phyloP scores from a whole-genome alignment of 2,329 filamentous ascomycete species.

The Cercospora beticola region DNA sequence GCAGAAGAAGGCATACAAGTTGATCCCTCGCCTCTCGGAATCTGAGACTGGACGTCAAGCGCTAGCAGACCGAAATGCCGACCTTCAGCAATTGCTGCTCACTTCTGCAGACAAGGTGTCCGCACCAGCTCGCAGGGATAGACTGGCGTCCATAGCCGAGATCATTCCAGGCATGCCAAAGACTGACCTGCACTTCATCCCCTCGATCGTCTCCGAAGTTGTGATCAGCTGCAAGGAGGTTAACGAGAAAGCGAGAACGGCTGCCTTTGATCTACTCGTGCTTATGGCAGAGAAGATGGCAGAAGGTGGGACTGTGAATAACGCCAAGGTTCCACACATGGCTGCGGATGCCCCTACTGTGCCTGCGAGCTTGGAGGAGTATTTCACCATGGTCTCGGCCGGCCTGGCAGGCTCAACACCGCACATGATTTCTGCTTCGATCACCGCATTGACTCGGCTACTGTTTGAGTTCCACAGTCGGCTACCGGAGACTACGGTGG shows the following conservation, averaged over 20 bases:
- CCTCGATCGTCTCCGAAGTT: constrained; percentile 85
- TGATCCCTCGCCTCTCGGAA: constrained; percentile 85
- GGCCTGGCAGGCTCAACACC: constrained; percentile 89
- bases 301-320: constrained; percentile 72
- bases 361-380: constrained; percentile 84
- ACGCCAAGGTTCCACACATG: constrained; percentile 86
- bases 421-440: constrained; percentile 97
- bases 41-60: constrained; percentile 76
- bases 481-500: constrained; percentile 67
- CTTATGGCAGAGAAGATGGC: constrained; percentile 83
- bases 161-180: constrained; percentile 76
- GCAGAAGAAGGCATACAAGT: constrained; percentile 98
- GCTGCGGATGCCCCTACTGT: constrained; percentile 71
- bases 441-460: constrained; percentile 89
- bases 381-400: constrained; percentile 96
- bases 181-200: constrained; percentile 86
- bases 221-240: constrained; percentile 97
- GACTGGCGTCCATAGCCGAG: constrained; percentile 77
- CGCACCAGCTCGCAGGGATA: constrained; percentile 79
- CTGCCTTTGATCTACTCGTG: constrained; percentile 86
- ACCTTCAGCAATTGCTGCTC: constrained; percentile 80
- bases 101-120: constrained; percentile 80
- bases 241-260: constrained; percentile 88
- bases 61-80: constrained; percentile 69
- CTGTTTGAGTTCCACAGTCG: constrained; percentile 83